Conservation (phyloP, 306 rosid genomes). For the Calophaca sinica region DNA sequence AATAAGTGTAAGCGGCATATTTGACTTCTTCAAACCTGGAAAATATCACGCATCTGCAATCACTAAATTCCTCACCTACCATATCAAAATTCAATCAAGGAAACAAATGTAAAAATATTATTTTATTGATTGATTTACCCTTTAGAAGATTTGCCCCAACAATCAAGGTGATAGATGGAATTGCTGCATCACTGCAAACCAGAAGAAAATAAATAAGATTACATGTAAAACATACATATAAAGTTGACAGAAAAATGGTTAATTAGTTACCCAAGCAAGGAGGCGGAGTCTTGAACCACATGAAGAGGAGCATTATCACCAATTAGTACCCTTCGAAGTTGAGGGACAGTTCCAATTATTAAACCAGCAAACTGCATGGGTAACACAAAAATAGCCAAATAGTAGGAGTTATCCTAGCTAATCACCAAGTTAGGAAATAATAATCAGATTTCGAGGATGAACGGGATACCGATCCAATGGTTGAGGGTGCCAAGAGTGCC, state of each 20-base stretch:
- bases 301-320: constrained; percentile 47
- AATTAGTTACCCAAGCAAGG: neutral
- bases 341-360: constrained; percentile 32
- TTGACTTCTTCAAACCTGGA: constrained; percentile 47
- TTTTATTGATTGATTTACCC: constrained; percentile 27
- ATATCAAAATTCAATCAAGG: neutral
- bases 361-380: constrained; percentile 25
- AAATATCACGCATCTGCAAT: neutral
- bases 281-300: constrained; percentile 41
- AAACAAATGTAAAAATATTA: neutral
- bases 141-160: constrained; percentile 52
- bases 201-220: neutral
- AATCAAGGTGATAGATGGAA: constrained; percentile 52
- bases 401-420: too few species aligned
- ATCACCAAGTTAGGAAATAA: too few species aligned
- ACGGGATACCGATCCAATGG: constrained; percentile 7
- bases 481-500: constrained; percentile 38
- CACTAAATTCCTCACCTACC: neutral
- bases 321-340: constrained; percentile 15
- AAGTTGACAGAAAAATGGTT: too few species aligned
- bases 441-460: too few species aligned
- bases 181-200: constrained; percentile 49
- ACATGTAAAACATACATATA: too few species aligned
- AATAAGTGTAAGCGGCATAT: constrained; percentile 31
- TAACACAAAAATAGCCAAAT: too few species aligned